phyloP scores from a whole-genome alignment of 2,329 filamentous ascomycete genomes.

The Coniochaeta prunicola region DNA sequence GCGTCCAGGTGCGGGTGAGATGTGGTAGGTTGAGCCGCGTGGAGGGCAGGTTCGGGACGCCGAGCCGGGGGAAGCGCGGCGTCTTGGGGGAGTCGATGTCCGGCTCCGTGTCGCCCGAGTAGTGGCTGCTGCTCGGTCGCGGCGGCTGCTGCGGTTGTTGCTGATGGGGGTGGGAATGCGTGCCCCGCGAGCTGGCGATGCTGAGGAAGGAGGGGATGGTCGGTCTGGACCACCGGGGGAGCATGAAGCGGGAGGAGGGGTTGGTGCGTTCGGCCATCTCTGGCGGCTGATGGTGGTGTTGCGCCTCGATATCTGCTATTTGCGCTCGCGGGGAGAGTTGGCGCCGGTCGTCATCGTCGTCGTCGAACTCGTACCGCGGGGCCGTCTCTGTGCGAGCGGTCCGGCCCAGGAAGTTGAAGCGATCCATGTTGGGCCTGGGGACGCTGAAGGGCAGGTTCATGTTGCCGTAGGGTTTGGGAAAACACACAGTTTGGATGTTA shows the following conservation, averaged over 20 bases:
- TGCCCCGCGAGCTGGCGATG: slow-evolving; percentile 5
- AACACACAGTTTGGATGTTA: background rate
- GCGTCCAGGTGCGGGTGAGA: slow-evolving; percentile 30
- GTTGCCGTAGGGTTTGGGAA: background rate
- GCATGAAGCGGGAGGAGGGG: slow-evolving; percentile 11
- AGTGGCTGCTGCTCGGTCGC: slow-evolving; percentile 19
- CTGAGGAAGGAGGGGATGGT: slow-evolving; percentile 20
- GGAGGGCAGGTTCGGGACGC: slow-evolving; percentile 29
- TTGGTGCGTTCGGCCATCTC: slow-evolving; percentile 21
- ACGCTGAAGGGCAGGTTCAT: slow-evolving; percentile 3
- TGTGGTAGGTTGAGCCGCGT: slow-evolving; percentile 34
- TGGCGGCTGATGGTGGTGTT: slow-evolving; percentile 3
- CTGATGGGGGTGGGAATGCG: background rate
- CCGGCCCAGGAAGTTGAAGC: background rate
- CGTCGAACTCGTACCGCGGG: slow-evolving; percentile 4
- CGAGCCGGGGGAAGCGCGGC: slow-evolving; percentile 28
- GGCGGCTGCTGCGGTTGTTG: background rate
- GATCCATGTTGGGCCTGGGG: slow-evolving; percentile 2
- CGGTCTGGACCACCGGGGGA: slow-evolving; percentile 20
- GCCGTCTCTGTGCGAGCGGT: background rate
- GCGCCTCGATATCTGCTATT: slow-evolving; percentile 2
- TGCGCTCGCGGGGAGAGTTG: slow-evolving; percentile 4
- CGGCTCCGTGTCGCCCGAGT: slow-evolving; percentile 15
- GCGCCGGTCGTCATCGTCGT: slow-evolving; percentile 17
- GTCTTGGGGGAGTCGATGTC: slow-evolving; percentile 35